Percentiles rank a stretch among this genome's conserved stretches.
These are phyloP conservation scores for Colletotrichum higginsianum DNA, from an alignment of 2,329 filamentous ascomycete species.

Conservation along the genomic window DNA sequence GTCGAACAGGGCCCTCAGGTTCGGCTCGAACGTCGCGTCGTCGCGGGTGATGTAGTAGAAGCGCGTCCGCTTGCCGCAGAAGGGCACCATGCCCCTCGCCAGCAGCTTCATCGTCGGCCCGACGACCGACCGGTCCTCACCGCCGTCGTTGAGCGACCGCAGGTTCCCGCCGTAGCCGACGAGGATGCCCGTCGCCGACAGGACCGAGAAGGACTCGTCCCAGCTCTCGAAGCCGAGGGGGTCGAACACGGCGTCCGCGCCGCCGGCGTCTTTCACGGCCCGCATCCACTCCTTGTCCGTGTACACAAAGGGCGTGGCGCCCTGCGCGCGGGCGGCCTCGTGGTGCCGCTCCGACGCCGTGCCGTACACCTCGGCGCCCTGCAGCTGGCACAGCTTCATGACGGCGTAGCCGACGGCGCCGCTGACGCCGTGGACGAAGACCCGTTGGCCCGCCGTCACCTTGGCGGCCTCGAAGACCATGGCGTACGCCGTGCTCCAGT, in stretches of 20 bases:
- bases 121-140: slow-evolving; percentile 52
- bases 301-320: slow-evolving; percentile 62
- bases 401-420: slow-evolving; percentile 63
- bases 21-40: slow-evolving; percentile 50
- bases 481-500: slow-evolving; percentile 62
- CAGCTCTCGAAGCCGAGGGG: slow-evolving; percentile 65
- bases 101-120: slow-evolving; percentile 54
- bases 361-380: slow-evolving; percentile 64
- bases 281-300: slow-evolving; percentile 64
- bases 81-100: slow-evolving; percentile 41
- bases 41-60: slow-evolving; percentile 57
- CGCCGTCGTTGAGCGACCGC: slow-evolving; percentile 47
- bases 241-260: slow-evolving; percentile 64
- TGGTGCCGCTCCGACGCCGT: slow-evolving; percentile 65
- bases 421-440: slow-evolving; percentile 66
- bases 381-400: slow-evolving; percentile 57
- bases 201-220: slow-evolving; percentile 64
- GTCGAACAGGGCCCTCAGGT: slow-evolving; percentile 50
- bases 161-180: slow-evolving; percentile 58
- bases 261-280: slow-evolving; percentile 60
- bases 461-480: slow-evolving; percentile 56
- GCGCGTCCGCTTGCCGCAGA: slow-evolving; percentile 47
- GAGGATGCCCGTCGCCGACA: slow-evolving; percentile 56
- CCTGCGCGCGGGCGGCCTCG: slow-evolving; percentile 53
- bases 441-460: slow-evolving; percentile 59